Conservation (phyloP, 345 rosid species). For the Triadica sebifera region DNA sequence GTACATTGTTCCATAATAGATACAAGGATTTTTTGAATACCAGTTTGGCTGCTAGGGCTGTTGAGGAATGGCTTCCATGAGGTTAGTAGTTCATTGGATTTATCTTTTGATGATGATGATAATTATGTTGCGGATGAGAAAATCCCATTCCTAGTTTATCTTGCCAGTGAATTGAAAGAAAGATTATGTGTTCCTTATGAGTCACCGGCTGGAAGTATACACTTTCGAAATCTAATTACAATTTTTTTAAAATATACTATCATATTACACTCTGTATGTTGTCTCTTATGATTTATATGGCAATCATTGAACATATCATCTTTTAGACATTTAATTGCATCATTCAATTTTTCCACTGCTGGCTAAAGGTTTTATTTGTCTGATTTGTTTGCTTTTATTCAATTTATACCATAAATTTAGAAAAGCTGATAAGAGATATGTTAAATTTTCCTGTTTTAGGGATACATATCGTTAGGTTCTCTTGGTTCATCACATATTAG, state of each 20-base stretch:
- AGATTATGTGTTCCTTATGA: slow-evolving; percentile 73
- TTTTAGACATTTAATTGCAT: no score
- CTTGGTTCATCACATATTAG: slow-evolving; percentile 49
- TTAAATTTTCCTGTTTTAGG: slow-evolving; percentile 27
- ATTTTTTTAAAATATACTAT: slow-evolving; percentile 86
- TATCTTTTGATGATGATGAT: slow-evolving; percentile 89
- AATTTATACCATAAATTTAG: not conserved
- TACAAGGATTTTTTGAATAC: slow-evolving; percentile 93
- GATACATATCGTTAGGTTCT: slow-evolving; percentile 54
- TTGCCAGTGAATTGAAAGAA: slow-evolving; percentile 66
- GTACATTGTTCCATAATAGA: no score
- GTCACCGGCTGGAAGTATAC: slow-evolving; percentile 86
- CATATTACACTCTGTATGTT: slow-evolving; percentile 84
- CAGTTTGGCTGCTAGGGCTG: slow-evolving; percentile 97
- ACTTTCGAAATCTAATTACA: slow-evolving; percentile 78
- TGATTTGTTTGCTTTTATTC: no score
- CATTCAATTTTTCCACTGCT: no score
- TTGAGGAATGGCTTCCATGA: slow-evolving; percentile 94
- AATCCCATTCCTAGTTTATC: slow-evolving; percentile 90
- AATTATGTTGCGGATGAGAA: slow-evolving; percentile 97
- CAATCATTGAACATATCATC: no score
- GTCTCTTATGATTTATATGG: no score
- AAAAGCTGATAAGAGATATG: not conserved
- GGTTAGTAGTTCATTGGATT: slow-evolving; percentile 84
- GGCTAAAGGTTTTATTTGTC: no score